These are phyloP conservation scores for Hericium coralloides DNA, from an alignment of 768 basidiomycete species.

Conservation along the genomic window DNA sequence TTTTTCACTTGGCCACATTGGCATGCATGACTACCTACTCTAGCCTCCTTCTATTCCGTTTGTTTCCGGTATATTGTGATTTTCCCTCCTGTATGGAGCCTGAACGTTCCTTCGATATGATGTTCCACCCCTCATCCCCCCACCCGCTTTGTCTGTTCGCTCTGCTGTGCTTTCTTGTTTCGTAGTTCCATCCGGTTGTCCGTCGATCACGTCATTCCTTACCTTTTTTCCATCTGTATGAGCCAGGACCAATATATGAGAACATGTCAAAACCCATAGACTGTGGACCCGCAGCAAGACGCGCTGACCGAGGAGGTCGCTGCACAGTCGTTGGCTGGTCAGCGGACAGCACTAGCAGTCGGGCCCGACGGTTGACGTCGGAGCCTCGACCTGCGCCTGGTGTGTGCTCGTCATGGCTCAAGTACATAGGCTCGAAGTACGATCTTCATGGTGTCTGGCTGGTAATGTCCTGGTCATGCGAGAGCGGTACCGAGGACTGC, in stretches of 20 bases:
- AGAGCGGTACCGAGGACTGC: too few relatives aligned
- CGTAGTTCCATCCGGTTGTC: neutral
- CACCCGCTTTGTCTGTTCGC: neutral
- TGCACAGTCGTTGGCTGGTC: too few relatives aligned
- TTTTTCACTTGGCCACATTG: constrained; percentile 1
- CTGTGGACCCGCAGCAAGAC: too few relatives aligned
- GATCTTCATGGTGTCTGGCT: too few relatives aligned
- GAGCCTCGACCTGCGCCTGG: too few relatives aligned
- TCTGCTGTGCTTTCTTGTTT: neutral
- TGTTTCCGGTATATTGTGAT: neutral
- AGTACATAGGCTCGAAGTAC: too few relatives aligned
- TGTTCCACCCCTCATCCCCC: neutral
- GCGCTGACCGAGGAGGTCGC: too few relatives aligned
- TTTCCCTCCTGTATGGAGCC: neutral
- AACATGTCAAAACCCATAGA: neutral
- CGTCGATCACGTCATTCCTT: constrained; percentile 1
- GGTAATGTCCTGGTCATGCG: too few relatives aligned
- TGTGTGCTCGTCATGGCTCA: too few relatives aligned
- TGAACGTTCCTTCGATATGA: neutral
- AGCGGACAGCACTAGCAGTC: too few relatives aligned
- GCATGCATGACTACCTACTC: constrained; percentile 2
- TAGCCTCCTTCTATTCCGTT: neutral
- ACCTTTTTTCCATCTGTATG: constrained; percentile 1
- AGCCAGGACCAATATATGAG: neutral
- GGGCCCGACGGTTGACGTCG: too few relatives aligned